Evolutionary conservation across 768 basidiomycete genomes (phyloP).

Genomic region (Melanogaster broomeanus): DNA sequence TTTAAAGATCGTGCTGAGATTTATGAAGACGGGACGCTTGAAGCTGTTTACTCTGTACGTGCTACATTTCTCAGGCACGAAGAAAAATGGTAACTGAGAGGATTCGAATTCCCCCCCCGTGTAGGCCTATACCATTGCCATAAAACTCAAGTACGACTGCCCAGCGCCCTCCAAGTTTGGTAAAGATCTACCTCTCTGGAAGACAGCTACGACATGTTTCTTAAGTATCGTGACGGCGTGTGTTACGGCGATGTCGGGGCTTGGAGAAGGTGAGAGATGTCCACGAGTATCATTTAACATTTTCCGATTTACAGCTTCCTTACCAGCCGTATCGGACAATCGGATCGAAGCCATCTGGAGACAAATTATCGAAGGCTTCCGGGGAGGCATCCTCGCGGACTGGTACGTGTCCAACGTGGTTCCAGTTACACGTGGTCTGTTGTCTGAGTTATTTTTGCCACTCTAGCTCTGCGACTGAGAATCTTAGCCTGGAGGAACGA

Average conservation of each 20-base stretch:
- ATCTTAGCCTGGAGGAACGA: conserved; percentile 63
- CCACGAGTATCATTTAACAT: not conserved
- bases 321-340: conserved; percentile 56
- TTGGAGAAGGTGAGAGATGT: conserved; percentile 50
- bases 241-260: conserved; percentile 47
- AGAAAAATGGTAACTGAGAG: not conserved
- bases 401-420: conserved; percentile 52
- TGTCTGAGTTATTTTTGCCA: not conserved
- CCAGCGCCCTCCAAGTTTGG: conserved; percentile 87
- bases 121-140: conserved; percentile 86
- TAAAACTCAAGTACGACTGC: conserved; percentile 95
- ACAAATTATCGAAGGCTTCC: conserved; percentile 78
- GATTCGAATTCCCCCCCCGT: not conserved
- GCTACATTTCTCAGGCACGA: not conserved
- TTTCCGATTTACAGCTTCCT: not conserved
- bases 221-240: conserved; percentile 73
- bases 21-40: conserved; percentile 82
- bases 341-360: conserved; percentile 84
- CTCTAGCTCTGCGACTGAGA: conserved; percentile 55
- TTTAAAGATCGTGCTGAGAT: conserved; percentile 64
- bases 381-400: conserved; percentile 81
- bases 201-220: conserved; percentile 86
- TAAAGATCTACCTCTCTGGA: conserved; percentile 89
- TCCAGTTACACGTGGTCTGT: not conserved
- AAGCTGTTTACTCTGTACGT: conserved; percentile 76